A percentile compares a stretch with the other conserved stretches of the same genome.
Conservation (phyloP, 768 basidiomycete genomes). For the Lyophyllum shimeji region DNA sequence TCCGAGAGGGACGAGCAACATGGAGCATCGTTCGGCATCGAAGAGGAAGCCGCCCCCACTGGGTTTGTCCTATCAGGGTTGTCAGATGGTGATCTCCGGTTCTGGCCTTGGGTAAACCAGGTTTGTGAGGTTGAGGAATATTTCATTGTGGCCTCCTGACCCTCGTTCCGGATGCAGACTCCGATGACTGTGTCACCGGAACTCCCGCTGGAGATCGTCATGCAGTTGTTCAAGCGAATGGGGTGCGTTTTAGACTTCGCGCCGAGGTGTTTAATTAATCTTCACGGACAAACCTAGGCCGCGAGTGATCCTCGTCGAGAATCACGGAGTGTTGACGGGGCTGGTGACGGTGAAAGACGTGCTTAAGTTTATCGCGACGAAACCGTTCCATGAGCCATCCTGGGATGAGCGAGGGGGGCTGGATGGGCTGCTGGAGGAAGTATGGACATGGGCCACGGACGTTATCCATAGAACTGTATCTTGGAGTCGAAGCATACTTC, state of each 20-base stretch:
- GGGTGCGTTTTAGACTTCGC: slow-evolving; percentile 64
- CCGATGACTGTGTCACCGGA: slow-evolving; percentile 92
- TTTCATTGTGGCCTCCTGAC: not conserved
- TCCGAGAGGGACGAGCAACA: slow-evolving; percentile 52
- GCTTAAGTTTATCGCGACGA: slow-evolving; percentile 75
- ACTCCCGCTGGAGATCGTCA: slow-evolving; percentile 91
- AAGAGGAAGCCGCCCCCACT: slow-evolving; percentile 68
- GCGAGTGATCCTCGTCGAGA: slow-evolving; percentile 92
- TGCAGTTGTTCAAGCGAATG: slow-evolving; percentile 97
- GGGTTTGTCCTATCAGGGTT: slow-evolving; percentile 58
- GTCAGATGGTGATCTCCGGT: slow-evolving; percentile 56
- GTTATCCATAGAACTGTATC: slow-evolving; percentile 32
- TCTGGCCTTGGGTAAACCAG: slow-evolving; percentile 95
- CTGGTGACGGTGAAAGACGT: slow-evolving; percentile 97
- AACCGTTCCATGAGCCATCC: slow-evolving; percentile 48
- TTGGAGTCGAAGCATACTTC: slow-evolving; percentile 38
- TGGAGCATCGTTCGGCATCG: slow-evolving; percentile 54
- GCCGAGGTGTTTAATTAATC: slow-evolving; percentile 4
- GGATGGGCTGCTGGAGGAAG: slow-evolving; percentile 60
- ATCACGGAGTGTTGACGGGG: slow-evolving; percentile 78
- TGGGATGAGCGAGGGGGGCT: slow-evolving; percentile 68
- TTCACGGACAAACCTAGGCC: slow-evolving; percentile 52
- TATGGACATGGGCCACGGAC: slow-evolving; percentile 54
- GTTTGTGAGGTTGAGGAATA: slow-evolving; percentile 39
- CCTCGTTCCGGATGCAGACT: slow-evolving; percentile 51